Conservation (phyloP, 176 grass and related monocot genomes). For the Phoenix dactylifera region DNA sequence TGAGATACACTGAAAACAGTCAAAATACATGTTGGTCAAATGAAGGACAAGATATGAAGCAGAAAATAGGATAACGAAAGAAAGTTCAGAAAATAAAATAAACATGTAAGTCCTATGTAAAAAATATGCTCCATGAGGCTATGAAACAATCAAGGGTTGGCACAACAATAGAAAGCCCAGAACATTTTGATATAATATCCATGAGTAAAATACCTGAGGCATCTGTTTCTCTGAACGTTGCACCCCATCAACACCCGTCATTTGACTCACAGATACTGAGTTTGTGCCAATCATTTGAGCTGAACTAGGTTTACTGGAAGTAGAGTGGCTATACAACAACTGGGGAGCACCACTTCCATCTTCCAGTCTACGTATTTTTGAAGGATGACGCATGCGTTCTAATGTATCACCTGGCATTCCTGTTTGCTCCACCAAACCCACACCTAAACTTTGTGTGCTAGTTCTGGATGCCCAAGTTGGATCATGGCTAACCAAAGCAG, state of each 20-base stretch:
- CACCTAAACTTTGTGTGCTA: slow-evolving; percentile 7
- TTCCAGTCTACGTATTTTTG: slow-evolving; percentile 60
- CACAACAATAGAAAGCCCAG: not conserved
- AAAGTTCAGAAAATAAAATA: too few species aligned
- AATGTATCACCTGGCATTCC: slow-evolving; percentile 19
- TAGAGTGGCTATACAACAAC: slow-evolving; percentile 26
- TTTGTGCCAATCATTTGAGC: slow-evolving; percentile 26
- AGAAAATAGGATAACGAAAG: too few species aligned
- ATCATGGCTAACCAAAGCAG: not conserved
- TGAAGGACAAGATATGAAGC: too few species aligned
- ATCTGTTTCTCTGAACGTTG: slow-evolving; percentile 51
- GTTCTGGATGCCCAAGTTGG: slow-evolving; percentile 1
- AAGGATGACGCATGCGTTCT: slow-evolving; percentile 31
- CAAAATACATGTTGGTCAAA: too few species aligned
- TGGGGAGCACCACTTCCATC: slow-evolving; percentile 33
- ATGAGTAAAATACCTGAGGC: slow-evolving; percentile 42
- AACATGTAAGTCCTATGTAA: too few species aligned
- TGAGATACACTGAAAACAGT: too few species aligned
- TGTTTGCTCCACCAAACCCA: slow-evolving; percentile 24
- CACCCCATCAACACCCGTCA: slow-evolving; percentile 20
- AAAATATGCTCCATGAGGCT: too few species aligned
- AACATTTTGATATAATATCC: not conserved
- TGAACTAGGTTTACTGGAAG: slow-evolving; percentile 25
- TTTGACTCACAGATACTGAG: slow-evolving; percentile 40
- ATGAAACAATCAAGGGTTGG: too few species aligned